These are phyloP conservation scores for Scutellaria galericulata DNA, from an alignment of 257 asterid genomes.

Conservation along the genomic window DNA sequence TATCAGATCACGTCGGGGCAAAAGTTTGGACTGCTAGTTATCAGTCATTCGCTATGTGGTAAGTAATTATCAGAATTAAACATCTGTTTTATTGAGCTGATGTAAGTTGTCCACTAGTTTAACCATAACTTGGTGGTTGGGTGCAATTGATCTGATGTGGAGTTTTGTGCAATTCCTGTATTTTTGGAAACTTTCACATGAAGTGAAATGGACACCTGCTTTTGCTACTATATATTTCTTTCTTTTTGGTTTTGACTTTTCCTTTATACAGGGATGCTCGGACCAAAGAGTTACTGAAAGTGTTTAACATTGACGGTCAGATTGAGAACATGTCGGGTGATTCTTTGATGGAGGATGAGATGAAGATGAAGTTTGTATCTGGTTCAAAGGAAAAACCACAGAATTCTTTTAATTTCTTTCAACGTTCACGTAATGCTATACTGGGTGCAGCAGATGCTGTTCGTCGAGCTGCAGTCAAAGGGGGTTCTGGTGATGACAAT, in stretches of 20 bases:
- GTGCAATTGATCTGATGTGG: slow-evolving; percentile 15
- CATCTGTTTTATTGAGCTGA: neutral
- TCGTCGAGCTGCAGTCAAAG: slow-evolving; percentile 86
- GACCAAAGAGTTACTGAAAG: slow-evolving; percentile 78
- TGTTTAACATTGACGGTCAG: slow-evolving; percentile 86
- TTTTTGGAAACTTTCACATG: neutral
- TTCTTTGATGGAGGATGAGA: slow-evolving; percentile 72
- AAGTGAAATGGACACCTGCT: slow-evolving; percentile 14
- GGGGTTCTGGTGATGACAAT: slow-evolving; percentile 82
- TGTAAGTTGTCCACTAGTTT: slow-evolving; percentile 6
- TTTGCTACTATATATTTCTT: slow-evolving; percentile 18
- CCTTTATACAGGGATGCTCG: slow-evolving; percentile 82
- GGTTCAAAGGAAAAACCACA: slow-evolving; percentile 72
- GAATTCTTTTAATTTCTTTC: slow-evolving; percentile 75
- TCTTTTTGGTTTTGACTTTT: slow-evolving; percentile 26
- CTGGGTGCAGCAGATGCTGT: slow-evolving; percentile 99
- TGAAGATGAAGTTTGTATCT: slow-evolving; percentile 55
- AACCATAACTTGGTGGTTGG: neutral
- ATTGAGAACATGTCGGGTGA: slow-evolving; percentile 75
- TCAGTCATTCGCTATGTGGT: slow-evolving; percentile 87
- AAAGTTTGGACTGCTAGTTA: slow-evolving; percentile 88
- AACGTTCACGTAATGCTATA: slow-evolving; percentile 95
- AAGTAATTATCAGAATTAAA: slow-evolving; percentile 34
- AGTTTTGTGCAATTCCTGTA: slow-evolving; percentile 21
- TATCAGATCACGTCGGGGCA: slow-evolving; percentile 74